phyloP scores from a whole-genome alignment of 2,329 filamentous ascomycete genomes.

The Zymoseptoria brevis region DNA sequence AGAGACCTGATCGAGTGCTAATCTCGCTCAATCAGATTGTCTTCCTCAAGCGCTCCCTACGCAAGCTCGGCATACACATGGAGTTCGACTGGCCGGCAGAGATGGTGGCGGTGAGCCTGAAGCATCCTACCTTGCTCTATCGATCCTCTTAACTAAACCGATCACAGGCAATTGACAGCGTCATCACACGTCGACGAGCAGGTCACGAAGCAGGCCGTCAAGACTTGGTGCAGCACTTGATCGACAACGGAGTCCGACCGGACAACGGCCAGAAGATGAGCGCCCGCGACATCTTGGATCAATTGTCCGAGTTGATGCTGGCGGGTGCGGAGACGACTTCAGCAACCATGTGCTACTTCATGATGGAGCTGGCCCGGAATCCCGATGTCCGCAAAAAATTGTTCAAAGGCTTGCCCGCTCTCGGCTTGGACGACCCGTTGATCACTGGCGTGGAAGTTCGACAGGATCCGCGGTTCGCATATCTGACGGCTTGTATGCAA shows the following conservation, averaged over 20 bases:
- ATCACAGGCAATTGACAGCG: conserved; percentile 1
- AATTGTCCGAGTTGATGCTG: conserved; percentile 6
- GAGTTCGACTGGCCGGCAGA: conserved; percentile 9
- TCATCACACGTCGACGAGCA: conserved; percentile 2
- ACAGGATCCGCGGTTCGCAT: conserved; percentile 2
- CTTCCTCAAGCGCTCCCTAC: conserved; percentile 8
- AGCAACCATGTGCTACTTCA: conserved; percentile 5
- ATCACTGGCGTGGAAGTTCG: conserved; percentile 2
- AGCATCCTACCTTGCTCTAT: no score
- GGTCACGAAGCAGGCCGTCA: neutral
- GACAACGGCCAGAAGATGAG: conserved; percentile 5
- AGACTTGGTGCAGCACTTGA: conserved; percentile 5
- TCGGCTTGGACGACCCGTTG: conserved; percentile 1
- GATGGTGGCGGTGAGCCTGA: neutral
- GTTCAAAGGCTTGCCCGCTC: neutral
- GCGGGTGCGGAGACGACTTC: conserved; percentile 8
- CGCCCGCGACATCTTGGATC: conserved; percentile 5
- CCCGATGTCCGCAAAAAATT: conserved; percentile 5
- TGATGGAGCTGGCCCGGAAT: conserved; percentile 6
- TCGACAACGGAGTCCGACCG: conserved; percentile 3
- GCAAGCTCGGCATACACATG: neutral
- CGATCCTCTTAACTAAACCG: neutral
- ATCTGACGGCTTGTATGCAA: conserved; percentile 7
- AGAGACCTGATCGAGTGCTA: no score
- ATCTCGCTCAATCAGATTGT: neutral